These are phyloP conservation scores for Pseudogymnoascus sp. DNA, from an alignment of 2,329 filamentous ascomycete genomes.

Conservation along the genomic window DNA sequence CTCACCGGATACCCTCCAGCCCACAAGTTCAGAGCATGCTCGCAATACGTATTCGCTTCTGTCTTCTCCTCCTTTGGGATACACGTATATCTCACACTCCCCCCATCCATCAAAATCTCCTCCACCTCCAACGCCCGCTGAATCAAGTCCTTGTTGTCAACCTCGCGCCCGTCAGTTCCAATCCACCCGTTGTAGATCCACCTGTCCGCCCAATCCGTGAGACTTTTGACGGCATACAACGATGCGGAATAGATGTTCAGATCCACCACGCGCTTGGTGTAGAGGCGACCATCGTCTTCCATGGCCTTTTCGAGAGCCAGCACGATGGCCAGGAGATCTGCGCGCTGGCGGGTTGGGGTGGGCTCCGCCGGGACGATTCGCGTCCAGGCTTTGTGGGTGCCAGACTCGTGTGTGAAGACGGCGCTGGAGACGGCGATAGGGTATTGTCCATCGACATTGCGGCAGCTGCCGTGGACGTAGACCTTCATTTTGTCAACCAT, in stretches of 20 bases:
- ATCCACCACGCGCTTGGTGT: neutral
- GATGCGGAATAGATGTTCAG: neutral
- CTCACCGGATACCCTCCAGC: neutral
- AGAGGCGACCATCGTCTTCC: neutral
- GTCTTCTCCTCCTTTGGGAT: neutral
- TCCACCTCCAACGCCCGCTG: neutral
- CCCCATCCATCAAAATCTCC: neutral
- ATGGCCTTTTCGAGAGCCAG: neutral
- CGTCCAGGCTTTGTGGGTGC: neutral
- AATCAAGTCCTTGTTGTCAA: neutral
- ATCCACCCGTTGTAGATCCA: neutral
- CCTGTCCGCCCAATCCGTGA: neutral
- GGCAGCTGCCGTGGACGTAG: neutral
- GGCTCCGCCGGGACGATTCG: neutral
- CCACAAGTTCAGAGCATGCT: neutral
- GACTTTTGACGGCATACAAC: neutral
- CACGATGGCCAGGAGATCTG: neutral
- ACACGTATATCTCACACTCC: neutral
- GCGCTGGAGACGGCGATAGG: neutral
- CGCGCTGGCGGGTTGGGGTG: neutral
- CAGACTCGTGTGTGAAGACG: neutral
- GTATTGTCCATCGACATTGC: neutral
- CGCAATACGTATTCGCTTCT: neutral
- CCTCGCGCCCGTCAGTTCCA: neutral
- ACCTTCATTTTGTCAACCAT: slow-evolving; percentile 5